phyloP scores from a whole-genome alignment of 2,329 filamentous ascomycete species.

The Pseudogymnoascus sp. region DNA sequence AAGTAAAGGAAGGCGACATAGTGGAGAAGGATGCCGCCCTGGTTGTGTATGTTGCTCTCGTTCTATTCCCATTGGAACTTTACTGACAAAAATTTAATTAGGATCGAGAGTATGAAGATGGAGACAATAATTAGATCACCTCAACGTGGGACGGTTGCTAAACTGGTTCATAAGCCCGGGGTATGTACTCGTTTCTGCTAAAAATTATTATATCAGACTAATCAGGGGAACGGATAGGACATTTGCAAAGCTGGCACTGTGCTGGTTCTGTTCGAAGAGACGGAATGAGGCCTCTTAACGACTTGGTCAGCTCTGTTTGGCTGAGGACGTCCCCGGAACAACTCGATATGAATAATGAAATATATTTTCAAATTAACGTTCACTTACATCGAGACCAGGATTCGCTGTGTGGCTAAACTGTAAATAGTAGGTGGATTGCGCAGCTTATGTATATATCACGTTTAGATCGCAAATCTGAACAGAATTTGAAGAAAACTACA shows the following conservation, averaged over 20 bases:
- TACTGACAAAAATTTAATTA: constrained; percentile 24
- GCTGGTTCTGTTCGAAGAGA: constrained; percentile 60
- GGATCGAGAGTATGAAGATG: constrained; percentile 86
- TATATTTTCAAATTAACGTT: neutral
- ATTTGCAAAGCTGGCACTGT: constrained; percentile 71
- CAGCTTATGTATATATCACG: neutral
- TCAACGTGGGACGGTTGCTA: constrained; percentile 61
- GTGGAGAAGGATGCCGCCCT: constrained; percentile 82
- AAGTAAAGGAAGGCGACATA: constrained; percentile 69
- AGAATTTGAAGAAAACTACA: neutral
- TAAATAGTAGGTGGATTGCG: neutral
- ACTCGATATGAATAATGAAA: constrained; percentile 3
- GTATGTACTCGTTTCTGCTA: constrained; percentile 38
- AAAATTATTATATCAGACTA: constrained; percentile 10
- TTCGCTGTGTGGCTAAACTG: neutral
- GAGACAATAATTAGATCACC: constrained; percentile 75
- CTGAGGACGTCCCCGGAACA: neutral
- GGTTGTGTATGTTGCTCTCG: constrained; percentile 55
- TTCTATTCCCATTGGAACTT: constrained; percentile 13
- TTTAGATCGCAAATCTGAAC: neutral
- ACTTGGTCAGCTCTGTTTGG: neutral
- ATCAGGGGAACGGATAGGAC: constrained; percentile 40
- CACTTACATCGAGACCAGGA: neutral
- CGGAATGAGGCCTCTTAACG: neutral
- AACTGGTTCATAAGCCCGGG: constrained; percentile 64